phyloP scores from a whole-genome alignment of 2,329 filamentous ascomycete genomes.

The Diaporthe batatas region DNA sequence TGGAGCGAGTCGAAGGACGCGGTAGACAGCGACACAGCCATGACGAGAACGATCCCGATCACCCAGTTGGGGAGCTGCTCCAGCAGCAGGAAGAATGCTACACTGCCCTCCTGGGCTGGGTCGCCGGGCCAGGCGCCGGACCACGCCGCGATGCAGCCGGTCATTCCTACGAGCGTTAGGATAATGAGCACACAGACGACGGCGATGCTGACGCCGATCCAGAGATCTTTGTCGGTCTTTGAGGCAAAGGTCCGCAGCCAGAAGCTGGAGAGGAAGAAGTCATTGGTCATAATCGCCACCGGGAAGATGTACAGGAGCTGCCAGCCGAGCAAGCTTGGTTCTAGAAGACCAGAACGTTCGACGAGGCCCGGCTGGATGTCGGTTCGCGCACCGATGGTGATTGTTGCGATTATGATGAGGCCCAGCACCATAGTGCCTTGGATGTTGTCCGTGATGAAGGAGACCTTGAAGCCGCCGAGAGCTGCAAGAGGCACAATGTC shows the following conservation, averaged over 20 bases:
- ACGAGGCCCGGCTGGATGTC: slow-evolving; percentile 78
- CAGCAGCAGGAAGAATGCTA: slow-evolving; percentile 82
- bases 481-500: slow-evolving; percentile 59
- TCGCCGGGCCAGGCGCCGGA: slow-evolving; percentile 78
- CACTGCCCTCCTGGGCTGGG: slow-evolving; percentile 70
- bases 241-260: slow-evolving; percentile 89
- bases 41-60: slow-evolving; percentile 84
- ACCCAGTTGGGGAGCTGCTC: slow-evolving; percentile 82
- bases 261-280: slow-evolving; percentile 88
- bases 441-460: slow-evolving; percentile 86
- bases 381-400: slow-evolving; percentile 82
- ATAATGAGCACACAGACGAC: slow-evolving; percentile 75
- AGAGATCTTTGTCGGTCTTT: slow-evolving; percentile 82
- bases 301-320: slow-evolving; percentile 88
- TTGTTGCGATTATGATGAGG: slow-evolving; percentile 80
- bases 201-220: slow-evolving; percentile 79
- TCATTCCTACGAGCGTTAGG: slow-evolving; percentile 78
- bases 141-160: slow-evolving; percentile 84
- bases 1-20: slow-evolving; percentile 86
- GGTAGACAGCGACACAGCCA: slow-evolving; percentile 82
- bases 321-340: slow-evolving; percentile 81
- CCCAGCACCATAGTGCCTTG: slow-evolving; percentile 83
- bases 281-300: slow-evolving; percentile 84
- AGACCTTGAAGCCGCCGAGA: slow-evolving; percentile 85
- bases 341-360: slow-evolving; percentile 75